Evolutionary conservation across 108 stramenopile genomes (phyloP), one percentile per base, ranked within the genome.

Genomic region (Nitzschia inconspicua): DNA sequence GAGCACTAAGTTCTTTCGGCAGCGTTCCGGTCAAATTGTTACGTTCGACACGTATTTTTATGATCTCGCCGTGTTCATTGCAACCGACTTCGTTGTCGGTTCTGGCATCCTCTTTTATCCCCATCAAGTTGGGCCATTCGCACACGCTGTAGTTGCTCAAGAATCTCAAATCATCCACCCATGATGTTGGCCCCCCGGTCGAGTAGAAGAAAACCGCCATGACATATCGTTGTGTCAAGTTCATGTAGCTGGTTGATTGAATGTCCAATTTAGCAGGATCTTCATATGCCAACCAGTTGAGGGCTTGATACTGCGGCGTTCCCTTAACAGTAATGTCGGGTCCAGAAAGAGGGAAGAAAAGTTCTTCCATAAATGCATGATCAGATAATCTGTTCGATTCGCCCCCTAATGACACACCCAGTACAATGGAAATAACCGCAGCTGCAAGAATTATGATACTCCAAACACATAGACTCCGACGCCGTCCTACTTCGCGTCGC

Each of bases 291-390:
- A 53, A 14, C 52, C 52, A 53, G 18, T 53, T 16, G 3, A 32
- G 20, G 11, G 52, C 52, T 53, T 53, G 52, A 32, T 3, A 1
- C 14, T 53, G 52, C 3, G 52, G 52, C 29, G 11, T 29, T 18
- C 76, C 80, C 18, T 53, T 48, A 9, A 53, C 35, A 46, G 69
- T 77, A 51, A 68, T 70, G 16, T 61, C 59, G 23, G 77, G 73
- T n/a, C n/a, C n/a, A n/a, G n/a, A n/a, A n/a, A n/a, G n/a, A n/a
- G n/a, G n/a, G n/a, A n/a, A n/a, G n/a, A n/a, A n/a, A n/a, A n/a
- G n/a, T n/a, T n/a, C n/a, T n/a, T n/a, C n/a, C n/a, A n/a, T n/a
- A n/a, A n/a, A n/a, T n/a, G n/a, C n/a, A n/a, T n/a, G n/a, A n/a
- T n/a, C n/a, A n/a, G n/a, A n/a, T n/a, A n/a, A n/a, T n/a, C n/a